Evolutionary conservation across 2,329 filamentous ascomycete species (phyloP).

Genomic region (Cordyceps sp.): DNA sequence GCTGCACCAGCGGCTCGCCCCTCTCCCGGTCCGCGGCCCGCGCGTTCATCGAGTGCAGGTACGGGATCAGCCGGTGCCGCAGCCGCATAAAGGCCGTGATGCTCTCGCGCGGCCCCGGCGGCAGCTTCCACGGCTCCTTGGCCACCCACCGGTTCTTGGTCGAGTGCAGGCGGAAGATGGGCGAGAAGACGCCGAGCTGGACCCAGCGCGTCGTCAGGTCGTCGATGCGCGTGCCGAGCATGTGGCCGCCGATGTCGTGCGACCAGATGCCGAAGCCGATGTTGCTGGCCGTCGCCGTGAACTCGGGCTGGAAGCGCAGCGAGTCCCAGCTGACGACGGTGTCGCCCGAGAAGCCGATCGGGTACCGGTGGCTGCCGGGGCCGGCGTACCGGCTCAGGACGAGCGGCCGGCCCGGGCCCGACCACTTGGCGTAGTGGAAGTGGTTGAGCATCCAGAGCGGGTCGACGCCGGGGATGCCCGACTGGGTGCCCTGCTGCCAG

Average conservation of each 20-base stretch:
- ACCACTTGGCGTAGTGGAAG: slow-evolving; percentile 29
- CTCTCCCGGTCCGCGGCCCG: slow-evolving; percentile 21
- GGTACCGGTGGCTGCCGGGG: slow-evolving; percentile 46
- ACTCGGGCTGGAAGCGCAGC: slow-evolving; percentile 47
- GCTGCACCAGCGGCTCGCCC: slow-evolving; percentile 37
- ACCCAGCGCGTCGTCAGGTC: slow-evolving; percentile 44
- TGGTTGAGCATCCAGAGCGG: slow-evolving; percentile 51
- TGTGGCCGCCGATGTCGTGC: slow-evolving; percentile 51
- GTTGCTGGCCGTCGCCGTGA: slow-evolving; percentile 48
- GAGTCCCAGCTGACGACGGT: slow-evolving; percentile 42
- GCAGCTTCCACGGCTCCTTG: slow-evolving; percentile 43
- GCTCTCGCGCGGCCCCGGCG: slow-evolving; percentile 21
- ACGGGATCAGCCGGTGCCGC: slow-evolving; percentile 42
- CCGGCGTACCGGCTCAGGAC: slow-evolving; percentile 47
- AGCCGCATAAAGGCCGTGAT: slow-evolving; percentile 34
- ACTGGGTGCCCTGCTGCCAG: slow-evolving; percentile 45
- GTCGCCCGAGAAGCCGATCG: slow-evolving; percentile 49
- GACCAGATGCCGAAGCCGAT: slow-evolving; percentile 55
- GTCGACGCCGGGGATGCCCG: slow-evolving; percentile 39
- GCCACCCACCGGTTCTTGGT: slow-evolving; percentile 38
- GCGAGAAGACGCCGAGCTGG: slow-evolving; percentile 43
- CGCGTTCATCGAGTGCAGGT: slow-evolving; percentile 40
- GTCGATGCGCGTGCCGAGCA: slow-evolving; percentile 36
- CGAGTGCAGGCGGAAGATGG: slow-evolving; percentile 44
- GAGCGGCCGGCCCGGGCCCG: slow-evolving; percentile 19